Conservation (phyloP, 352 stramenopile genomes). For the Globisporangium spinosum region DNA sequence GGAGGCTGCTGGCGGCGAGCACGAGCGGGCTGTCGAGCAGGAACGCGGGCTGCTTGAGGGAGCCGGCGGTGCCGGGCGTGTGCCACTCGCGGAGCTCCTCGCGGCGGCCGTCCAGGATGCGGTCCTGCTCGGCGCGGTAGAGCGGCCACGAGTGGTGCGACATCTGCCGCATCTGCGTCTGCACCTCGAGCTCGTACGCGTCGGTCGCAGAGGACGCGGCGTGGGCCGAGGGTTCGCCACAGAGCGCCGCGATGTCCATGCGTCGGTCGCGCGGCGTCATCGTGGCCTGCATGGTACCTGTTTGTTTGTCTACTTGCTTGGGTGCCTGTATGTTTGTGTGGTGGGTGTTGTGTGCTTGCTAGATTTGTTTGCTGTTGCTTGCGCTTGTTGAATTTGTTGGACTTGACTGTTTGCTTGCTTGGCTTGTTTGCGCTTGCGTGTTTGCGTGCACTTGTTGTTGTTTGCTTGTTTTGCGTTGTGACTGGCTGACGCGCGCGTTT, state of each 20-base stretch:
- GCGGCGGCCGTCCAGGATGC: conserved; percentile 8
- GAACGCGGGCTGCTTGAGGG: conserved; percentile 14
- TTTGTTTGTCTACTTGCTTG: background rate
- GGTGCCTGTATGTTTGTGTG: background rate
- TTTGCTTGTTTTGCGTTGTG: conserved; percentile 1
- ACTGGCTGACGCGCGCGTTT: conserved; percentile 4
- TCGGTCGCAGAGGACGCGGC: background rate
- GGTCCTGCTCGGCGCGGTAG: conserved; percentile 16
- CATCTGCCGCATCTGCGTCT: conserved; percentile 11
- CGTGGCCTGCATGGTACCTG: conserved; percentile 1
- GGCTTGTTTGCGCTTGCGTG: too few relatives aligned
- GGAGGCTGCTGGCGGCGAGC: background rate
- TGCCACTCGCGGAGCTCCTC: conserved; percentile 31
- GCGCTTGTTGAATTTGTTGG: background rate
- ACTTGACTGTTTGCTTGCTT: background rate
- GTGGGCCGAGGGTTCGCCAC: background rate
- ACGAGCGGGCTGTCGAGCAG: conserved; percentile 8
- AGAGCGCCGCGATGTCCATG: conserved; percentile 18
- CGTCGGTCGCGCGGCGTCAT: conserved; percentile 12
- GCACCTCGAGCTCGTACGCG: conserved; percentile 10
- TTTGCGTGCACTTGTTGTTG: too few relatives aligned
- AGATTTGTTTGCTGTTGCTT: background rate
- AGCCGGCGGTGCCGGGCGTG: conserved; percentile 17
- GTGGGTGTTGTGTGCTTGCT: background rate
- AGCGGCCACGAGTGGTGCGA: conserved; percentile 16